phyloP scores from a whole-genome alignment of 2,329 filamentous ascomycete species.

The Ceratocystis colombiana region DNA sequence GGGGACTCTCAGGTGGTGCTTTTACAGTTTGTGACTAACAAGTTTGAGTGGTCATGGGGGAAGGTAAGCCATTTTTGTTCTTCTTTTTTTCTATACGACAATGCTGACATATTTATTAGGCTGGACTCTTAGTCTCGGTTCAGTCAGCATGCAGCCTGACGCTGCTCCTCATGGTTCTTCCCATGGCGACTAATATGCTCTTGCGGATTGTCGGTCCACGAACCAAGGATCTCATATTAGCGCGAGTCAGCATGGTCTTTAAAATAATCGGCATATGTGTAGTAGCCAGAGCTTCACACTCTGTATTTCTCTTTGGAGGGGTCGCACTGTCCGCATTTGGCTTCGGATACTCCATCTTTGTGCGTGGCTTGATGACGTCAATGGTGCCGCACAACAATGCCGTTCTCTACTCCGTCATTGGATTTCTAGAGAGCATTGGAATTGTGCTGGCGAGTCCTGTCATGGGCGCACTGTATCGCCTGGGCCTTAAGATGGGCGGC shows the following conservation, averaged over 20 bases:
- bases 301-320: slow-evolving; percentile 21
- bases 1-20: slow-evolving; percentile 26
- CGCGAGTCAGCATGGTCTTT: slow-evolving; percentile 27
- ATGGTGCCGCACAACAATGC: slow-evolving; percentile 26
- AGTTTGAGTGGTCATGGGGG: slow-evolving; percentile 28
- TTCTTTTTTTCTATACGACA: not conserved
- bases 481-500: slow-evolving; percentile 24
- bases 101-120: slow-evolving; percentile 1
- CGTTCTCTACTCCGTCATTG: slow-evolving; percentile 26
- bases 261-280: slow-evolving; percentile 25
- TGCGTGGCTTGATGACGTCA: slow-evolving; percentile 27
- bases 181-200: slow-evolving; percentile 16
- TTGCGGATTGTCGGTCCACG: slow-evolving; percentile 15
- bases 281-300: slow-evolving; percentile 19
- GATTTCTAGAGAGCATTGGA: slow-evolving; percentile 26
- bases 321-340: slow-evolving; percentile 23
- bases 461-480: slow-evolving; percentile 26
- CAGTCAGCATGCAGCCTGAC: slow-evolving; percentile 23
- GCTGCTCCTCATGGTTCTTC: slow-evolving; percentile 21
- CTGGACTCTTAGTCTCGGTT: slow-evolving; percentile 21
- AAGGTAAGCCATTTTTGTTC: slow-evolving; percentile 11
- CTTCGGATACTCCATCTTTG: slow-evolving; percentile 25
- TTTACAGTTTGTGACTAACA: slow-evolving; percentile 30
- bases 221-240: slow-evolving; percentile 25
- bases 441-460: slow-evolving; percentile 26